Evolutionary conservation across 768 basidiomycete species (phyloP).

Genomic region (Tulasnella calospora): DNA sequence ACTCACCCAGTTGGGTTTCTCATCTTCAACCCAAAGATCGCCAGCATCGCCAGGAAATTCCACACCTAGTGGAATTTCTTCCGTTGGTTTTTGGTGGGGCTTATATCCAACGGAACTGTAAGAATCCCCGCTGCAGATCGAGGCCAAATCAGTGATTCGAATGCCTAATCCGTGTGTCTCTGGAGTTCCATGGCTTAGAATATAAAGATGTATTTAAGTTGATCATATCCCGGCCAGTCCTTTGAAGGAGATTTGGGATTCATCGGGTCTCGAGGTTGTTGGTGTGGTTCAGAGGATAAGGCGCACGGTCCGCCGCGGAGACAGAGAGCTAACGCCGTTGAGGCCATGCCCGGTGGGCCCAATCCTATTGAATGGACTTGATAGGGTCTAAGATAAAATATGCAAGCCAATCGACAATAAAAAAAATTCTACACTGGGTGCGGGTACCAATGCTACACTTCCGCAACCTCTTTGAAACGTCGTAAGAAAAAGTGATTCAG

Average conservation of each 20-base stretch:
- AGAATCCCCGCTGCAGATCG: constrained; percentile 51
- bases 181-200: constrained; percentile 42
- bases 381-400: too few relatives aligned
- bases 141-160: too few relatives aligned
- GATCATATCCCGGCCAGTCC: constrained; percentile 45
- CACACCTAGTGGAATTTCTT: constrained; percentile 46
- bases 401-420: too few relatives aligned
- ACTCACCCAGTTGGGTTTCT: constrained; percentile 54
- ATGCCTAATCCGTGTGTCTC: too few relatives aligned
- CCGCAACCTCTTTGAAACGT: too few relatives aligned
- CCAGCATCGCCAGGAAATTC: constrained; percentile 43
- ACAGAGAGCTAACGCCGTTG: too few relatives aligned
- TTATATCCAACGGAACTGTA: constrained; percentile 45
- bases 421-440: too few relatives aligned
- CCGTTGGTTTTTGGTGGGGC: constrained; percentile 28
- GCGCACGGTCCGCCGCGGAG: too few relatives aligned
- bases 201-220: constrained; percentile 45
- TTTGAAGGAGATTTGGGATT: neutral
- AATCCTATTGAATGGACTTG: too few relatives aligned
- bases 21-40: constrained; percentile 45
- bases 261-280: neutral
- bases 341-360: too few relatives aligned
- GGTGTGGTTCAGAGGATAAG: neutral
- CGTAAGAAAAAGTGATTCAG: too few relatives aligned
- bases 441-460: too few relatives aligned